phyloP scores from a whole-genome alignment of 768 basidiomycete species.

The Russula virescens region DNA sequence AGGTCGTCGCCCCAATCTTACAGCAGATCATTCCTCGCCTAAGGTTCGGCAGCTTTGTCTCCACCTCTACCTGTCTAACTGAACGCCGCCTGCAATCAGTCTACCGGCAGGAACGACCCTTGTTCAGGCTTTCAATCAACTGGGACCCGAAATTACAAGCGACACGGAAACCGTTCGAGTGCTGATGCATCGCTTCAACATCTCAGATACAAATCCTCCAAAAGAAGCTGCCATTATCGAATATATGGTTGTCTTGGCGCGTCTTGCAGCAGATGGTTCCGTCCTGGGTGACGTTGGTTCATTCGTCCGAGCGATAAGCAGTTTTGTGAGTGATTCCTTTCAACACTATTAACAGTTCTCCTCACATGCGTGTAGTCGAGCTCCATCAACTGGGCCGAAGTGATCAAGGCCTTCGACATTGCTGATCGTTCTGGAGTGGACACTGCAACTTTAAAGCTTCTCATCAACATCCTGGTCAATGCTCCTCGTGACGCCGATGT shows the following conservation, averaged over 20 bases:
- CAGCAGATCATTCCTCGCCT: slow-evolving; percentile 68
- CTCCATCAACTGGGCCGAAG: slow-evolving; percentile 70
- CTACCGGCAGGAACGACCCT: slow-evolving; percentile 61
- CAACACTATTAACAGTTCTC: slow-evolving; percentile 12
- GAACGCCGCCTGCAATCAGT: slow-evolving; percentile 36
- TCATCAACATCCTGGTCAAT: slow-evolving; percentile 83
- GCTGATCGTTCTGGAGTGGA: slow-evolving; percentile 80
- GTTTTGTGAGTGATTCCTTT: slow-evolving; percentile 52
- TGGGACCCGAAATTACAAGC: slow-evolving; percentile 73
- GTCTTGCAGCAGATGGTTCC: slow-evolving; percentile 67
- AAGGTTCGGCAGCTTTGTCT: slow-evolving; percentile 43
- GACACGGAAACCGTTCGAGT: slow-evolving; percentile 67
- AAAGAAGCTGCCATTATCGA: slow-evolving; percentile 67
- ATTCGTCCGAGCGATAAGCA: slow-evolving; percentile 64
- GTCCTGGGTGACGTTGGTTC: slow-evolving; percentile 69
- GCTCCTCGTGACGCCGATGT: slow-evolving; percentile 69
- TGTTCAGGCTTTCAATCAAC: slow-evolving; percentile 67
- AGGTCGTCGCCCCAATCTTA: slow-evolving; percentile 66
- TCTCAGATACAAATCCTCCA: slow-evolving; percentile 66
- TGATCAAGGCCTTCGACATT: slow-evolving; percentile 84
- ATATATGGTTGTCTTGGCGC: slow-evolving; percentile 59
- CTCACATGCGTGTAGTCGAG: slow-evolving; percentile 44
- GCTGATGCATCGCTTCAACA: slow-evolving; percentile 66
- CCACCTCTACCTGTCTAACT: slow-evolving; percentile 18
- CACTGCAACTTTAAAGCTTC: slow-evolving; percentile 80